Base-by-base conservation (phyloP, 148 eudicot genomes). In the Chenopodium album region DNA sequence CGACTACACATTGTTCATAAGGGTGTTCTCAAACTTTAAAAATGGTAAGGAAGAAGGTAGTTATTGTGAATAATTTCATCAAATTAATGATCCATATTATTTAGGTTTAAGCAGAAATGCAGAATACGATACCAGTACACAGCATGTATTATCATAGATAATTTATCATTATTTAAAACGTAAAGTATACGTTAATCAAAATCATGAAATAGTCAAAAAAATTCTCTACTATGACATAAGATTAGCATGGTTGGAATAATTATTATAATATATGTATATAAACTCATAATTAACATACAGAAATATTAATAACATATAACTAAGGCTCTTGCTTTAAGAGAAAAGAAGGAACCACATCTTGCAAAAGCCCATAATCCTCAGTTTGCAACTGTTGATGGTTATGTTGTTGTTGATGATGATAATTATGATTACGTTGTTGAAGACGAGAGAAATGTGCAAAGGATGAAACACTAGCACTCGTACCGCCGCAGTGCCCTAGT, bases 341-440 rank as follows among this genome's bases (percentile, higher is more conserved):
- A 77, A 87, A 87, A 46, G 95, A 78, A 37, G 97, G 97, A 77
- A 94, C 89, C 88, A 94, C 83, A 77, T 94, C 98, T 72, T 94
- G 97, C 78, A 94, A 83, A 26, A 94, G 94, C 41, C 98, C 98
- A 86, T 90, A 90, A 79, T 93, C 97, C 44, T 87, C 84, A 13
- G 9, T 81, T 37, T 73, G 7, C 34, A 77, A 48, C 17, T 60
- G 74, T 16, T 60, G 82, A 8, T 41, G 66, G 79, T 80, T 46
- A 50, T 50, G 71, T 76, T 73, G 54, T 9, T 50, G 54, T 9
- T 26, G 26, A 26, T 26, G 26, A 26, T 77, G 80, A 14, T 69
- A 82, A 8, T 79, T 73, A 69, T 65, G 52, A 7, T 84, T 89
- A 9, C 50, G 88, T 71, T 87, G 89, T 72, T 83, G 92, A 4